These are phyloP conservation scores for Helenozyma baotianmanensis DNA, from an alignment of 805 yeast genomes.

Conservation along the genomic window DNA sequence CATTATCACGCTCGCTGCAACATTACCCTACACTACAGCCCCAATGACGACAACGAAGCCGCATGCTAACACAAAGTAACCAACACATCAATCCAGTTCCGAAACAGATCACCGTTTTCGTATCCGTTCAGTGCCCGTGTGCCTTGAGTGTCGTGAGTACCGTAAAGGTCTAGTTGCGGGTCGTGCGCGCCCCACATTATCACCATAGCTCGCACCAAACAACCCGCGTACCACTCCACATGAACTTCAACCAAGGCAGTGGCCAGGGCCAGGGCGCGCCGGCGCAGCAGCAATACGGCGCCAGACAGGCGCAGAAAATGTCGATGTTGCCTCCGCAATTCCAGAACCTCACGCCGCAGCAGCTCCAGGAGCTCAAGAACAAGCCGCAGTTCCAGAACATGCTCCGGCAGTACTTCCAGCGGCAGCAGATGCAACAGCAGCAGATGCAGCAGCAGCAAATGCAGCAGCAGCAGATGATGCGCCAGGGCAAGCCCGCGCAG, in stretches of 20 bases:
- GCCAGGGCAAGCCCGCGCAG: slow-evolving; percentile 2
- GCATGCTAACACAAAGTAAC: too few relatives aligned
- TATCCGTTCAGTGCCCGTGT: too few relatives aligned
- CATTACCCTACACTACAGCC: too few relatives aligned
- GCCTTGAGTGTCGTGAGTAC: too few relatives aligned
- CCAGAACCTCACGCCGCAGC: slow-evolving; percentile 36
- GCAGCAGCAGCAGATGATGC: slow-evolving; percentile 13
- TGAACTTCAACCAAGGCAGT: slow-evolving; percentile 14
- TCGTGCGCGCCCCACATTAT: slow-evolving; percentile 8
- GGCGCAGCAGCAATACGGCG: slow-evolving; percentile 5
- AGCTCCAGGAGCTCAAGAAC: slow-evolving; percentile 36
- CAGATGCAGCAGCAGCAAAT: slow-evolving; percentile 15
- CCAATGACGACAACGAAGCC: too few relatives aligned
- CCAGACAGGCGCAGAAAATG: slow-evolving; percentile 20
- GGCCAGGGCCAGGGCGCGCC: slow-evolving; percentile 6
- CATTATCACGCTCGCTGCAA: too few relatives aligned
- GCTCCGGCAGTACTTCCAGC: slow-evolving; percentile 36
- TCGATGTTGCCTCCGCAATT: slow-evolving; percentile 24
- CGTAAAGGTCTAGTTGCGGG: too few relatives aligned
- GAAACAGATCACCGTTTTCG: too few relatives aligned
- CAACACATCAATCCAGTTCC: too few relatives aligned
- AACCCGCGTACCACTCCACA: background rate
- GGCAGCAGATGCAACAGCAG: slow-evolving; percentile 37
- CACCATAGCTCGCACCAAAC: background rate
- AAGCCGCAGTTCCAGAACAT: slow-evolving; percentile 42